These are phyloP conservation scores for Globisporangium splendens DNA, from an alignment of 352 stramenopile species.

Conservation along the genomic window DNA sequence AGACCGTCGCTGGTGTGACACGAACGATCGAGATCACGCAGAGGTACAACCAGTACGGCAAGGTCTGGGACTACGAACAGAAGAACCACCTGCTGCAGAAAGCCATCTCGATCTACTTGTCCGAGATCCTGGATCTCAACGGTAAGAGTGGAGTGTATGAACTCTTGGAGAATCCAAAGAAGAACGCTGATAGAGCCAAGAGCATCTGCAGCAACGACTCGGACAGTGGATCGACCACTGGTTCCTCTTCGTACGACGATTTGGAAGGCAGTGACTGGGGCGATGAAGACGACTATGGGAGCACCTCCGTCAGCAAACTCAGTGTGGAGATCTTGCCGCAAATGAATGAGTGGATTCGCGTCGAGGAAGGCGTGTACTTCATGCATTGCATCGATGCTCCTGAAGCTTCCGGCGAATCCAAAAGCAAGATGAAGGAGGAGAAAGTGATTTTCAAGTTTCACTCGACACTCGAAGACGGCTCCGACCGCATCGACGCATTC, in stretches of 20 bases:
- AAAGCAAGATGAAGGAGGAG: slow-evolving; percentile 15
- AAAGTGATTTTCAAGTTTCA: slow-evolving; percentile 23
- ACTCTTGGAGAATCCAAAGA: slow-evolving; percentile 18
- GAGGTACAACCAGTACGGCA: slow-evolving; percentile 37
- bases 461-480: slow-evolving; percentile 17
- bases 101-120: slow-evolving; percentile 44
- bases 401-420: slow-evolving; percentile 3
- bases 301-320: too few species aligned
- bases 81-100: slow-evolving; percentile 55
- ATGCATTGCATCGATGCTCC: slow-evolving; percentile 5
- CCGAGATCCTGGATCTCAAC: slow-evolving; percentile 28
- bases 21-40: slow-evolving; percentile 19
- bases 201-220: too few species aligned
- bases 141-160: slow-evolving; percentile 47
- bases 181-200: too few species aligned
- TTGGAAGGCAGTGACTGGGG: too few species aligned
- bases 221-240: too few species aligned
- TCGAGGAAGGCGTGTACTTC: too few species aligned
- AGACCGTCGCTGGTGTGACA: too few species aligned
- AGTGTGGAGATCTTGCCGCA: too few species aligned
- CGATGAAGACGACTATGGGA: too few species aligned
- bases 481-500: slow-evolving; percentile 33
- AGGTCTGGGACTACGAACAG: slow-evolving; percentile 29
- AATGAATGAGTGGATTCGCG: too few species aligned
- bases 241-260: too few species aligned